phyloP scores from a whole-genome alignment of 192 early-diverging fungal genomes.

The Entomortierella beljakovae region DNA sequence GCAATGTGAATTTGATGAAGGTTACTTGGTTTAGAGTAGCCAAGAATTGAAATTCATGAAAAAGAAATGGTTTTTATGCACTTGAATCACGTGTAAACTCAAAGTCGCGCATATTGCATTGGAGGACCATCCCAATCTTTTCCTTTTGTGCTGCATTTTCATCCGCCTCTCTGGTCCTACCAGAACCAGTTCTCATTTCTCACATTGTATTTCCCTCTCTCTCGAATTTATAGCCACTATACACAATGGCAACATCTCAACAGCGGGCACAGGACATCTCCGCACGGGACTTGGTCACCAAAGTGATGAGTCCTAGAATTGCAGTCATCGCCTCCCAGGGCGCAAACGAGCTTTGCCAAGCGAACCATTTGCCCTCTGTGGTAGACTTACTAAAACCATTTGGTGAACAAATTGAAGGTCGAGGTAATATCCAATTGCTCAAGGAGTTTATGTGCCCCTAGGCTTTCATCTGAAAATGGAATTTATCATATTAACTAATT shows the following conservation, averaged over 20 bases:
- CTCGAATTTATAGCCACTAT: background rate
- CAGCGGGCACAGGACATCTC: constrained; percentile 28
- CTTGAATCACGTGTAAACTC: no score
- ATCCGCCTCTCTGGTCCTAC: no score
- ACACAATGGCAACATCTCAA: constrained; percentile 31
- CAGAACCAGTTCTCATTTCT: background rate
- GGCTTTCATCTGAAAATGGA: no score
- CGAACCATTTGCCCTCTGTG: constrained; percentile 69
- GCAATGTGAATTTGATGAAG: no score
- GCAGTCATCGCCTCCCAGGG: constrained; percentile 73
- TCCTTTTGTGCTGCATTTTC: no score
- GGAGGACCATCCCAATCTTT: no score
- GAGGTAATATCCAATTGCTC: no score
- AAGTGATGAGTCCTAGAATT: constrained; percentile 70
- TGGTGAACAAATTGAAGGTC: constrained; percentile 72
- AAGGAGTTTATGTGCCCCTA: no score
- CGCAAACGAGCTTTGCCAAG: constrained; percentile 68
- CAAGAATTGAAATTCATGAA: no score
- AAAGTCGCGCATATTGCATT: no score
- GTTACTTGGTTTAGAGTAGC: no score
- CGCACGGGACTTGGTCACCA: constrained; percentile 63
- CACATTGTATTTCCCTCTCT: background rate
- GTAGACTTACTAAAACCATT: constrained; percentile 77
- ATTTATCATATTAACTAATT: background rate
- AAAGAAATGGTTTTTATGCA: no score